Percentiles rank a stretch among this genome's conserved stretches.
These are phyloP conservation scores for Ophiostoma montium DNA, from an alignment of 2,329 filamentous ascomycete genomes.

Conservation along the genomic window DNA sequence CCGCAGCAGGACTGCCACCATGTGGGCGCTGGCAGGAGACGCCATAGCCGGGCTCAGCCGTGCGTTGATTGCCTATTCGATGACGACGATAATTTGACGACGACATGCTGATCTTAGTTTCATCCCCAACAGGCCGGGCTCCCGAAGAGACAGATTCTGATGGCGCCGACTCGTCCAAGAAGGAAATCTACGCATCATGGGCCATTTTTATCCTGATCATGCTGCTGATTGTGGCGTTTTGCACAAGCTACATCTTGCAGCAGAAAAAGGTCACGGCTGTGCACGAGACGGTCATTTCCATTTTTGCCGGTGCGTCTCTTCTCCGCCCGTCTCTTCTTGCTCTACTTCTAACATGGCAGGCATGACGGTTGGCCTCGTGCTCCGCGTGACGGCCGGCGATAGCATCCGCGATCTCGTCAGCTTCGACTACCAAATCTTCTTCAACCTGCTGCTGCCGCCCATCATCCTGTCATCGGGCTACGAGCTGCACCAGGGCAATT, in stretches of 20 bases:
- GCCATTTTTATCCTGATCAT: slow-evolving; percentile 93
- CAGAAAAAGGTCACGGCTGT: slow-evolving; percentile 95
- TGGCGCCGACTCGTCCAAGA: slow-evolving; percentile 68
- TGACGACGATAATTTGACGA: background rate
- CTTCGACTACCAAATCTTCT: slow-evolving; percentile 99
- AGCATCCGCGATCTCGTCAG: slow-evolving; percentile 82
- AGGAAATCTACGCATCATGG: slow-evolving; percentile 94
- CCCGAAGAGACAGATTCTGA: slow-evolving; percentile 33
- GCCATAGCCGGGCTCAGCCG: slow-evolving; percentile 1
- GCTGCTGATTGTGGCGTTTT: slow-evolving; percentile 85
- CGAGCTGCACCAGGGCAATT: slow-evolving; percentile 95
- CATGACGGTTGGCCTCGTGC: slow-evolving; percentile 85
- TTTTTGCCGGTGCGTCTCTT: slow-evolving; percentile 62
- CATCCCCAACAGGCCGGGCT: slow-evolving; percentile 24
- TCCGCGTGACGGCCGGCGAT: slow-evolving; percentile 67
- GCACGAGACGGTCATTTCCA: slow-evolving; percentile 95
- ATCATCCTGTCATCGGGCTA: slow-evolving; percentile 97
- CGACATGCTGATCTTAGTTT: slow-evolving; percentile 1
- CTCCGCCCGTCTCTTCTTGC: background rate
- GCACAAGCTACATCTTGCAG: slow-evolving; percentile 93
- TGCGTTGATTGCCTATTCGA: background rate
- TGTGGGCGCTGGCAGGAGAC: slow-evolving; percentile 2
- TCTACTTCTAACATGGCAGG: slow-evolving; percentile 20
- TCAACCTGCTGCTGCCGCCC: slow-evolving; percentile 94
- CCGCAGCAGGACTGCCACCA: background rate